Percentiles rank a stretch among this genome's conserved stretches.
Evolutionary conservation across 1,284 basidiomycete genomes (phyloP).

Genomic region (Boletus mariae): DNA sequence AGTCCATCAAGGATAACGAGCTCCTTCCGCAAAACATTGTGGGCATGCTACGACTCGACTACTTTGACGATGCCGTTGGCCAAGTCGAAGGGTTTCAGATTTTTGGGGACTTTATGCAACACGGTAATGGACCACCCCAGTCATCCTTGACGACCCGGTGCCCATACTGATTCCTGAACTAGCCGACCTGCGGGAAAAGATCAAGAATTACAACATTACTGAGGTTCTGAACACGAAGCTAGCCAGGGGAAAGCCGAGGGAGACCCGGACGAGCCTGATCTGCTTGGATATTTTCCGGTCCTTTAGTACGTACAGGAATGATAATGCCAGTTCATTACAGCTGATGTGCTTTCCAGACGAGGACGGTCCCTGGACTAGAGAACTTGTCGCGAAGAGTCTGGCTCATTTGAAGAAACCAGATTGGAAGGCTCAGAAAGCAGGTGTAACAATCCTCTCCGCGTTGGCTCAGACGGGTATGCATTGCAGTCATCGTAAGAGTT

Average conservation of each 20-base stretch:
- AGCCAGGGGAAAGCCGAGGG: not conserved
- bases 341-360: not conserved
- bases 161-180: not conserved
- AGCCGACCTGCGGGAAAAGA: not conserved
- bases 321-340: not conserved
- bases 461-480: conserved; percentile 10
- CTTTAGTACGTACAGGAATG: not conserved
- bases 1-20: conserved; percentile 2
- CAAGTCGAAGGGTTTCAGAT: conserved; percentile 25
- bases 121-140: conserved; percentile 9
- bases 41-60: conserved; percentile 21
- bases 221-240: not conserved
- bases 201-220: not conserved
- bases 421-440: conserved; percentile 10
- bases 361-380: not conserved
- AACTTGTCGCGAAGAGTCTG: conserved; percentile 3
- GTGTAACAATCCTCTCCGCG: conserved; percentile 8
- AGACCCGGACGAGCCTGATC: not conserved
- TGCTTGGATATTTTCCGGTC: not conserved
- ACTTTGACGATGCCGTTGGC: conserved; percentile 25
- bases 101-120: conserved; percentile 20
- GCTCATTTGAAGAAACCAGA: not conserved
- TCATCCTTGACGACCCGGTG: not conserved
- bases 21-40: conserved; percentile 16
- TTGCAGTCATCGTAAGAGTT: not conserved